Evolutionary conservation across 345 rosid genomes (phyloP), one percentile per base, ranked within the genome.

Genomic region (Citrus australasica): DNA sequence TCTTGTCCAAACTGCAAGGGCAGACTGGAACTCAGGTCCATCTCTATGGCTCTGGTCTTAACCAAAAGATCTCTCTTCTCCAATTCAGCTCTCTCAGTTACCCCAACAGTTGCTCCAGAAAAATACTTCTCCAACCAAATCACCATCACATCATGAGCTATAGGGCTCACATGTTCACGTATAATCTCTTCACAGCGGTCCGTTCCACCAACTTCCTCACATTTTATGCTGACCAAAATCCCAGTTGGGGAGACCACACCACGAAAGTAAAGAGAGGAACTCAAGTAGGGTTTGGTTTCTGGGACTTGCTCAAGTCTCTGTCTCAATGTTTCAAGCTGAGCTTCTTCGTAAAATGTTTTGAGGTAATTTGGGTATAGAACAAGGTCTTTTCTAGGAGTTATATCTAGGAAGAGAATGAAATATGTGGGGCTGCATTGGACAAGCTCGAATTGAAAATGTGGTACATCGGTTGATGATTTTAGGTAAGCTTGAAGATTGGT

Each of bases 181-280:
- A 75, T 46, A 25, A 80, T 75, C 64, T 60, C 75, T 37, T 59
- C 71, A 7, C 28, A 42, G 4, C 79, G 79, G 1, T 38, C 70
- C 1, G 46, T 9, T 17, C 70, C 79, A 9, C 30, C 73, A 6
- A 28, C 73, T 56, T 68, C 68, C 35, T 67, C 71, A 22, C 76
- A 78, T n/a, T 64, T 72, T 46, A 75, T 80, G 56, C 82, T 28
- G 13, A 75, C 71, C 70, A 80, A 17, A 37, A 80, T 80, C 64
- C 79, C 76, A 0, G 79, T 80, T 37, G 79, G 79, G 9, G 82
- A 80, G 13, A 75, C 42, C 9, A 80, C 78, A 5, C 30, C 6
- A 8, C 80, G 83, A 14, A 81, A 77, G 80, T 76, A 76, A n/a
- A 81, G 80, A 65, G 83, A 81, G 2, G 83, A 81, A 1, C 80